Evolutionary conservation across 2,329 filamentous ascomycete species (phyloP).

Genomic region (Pestalotiopsis sp.): DNA sequence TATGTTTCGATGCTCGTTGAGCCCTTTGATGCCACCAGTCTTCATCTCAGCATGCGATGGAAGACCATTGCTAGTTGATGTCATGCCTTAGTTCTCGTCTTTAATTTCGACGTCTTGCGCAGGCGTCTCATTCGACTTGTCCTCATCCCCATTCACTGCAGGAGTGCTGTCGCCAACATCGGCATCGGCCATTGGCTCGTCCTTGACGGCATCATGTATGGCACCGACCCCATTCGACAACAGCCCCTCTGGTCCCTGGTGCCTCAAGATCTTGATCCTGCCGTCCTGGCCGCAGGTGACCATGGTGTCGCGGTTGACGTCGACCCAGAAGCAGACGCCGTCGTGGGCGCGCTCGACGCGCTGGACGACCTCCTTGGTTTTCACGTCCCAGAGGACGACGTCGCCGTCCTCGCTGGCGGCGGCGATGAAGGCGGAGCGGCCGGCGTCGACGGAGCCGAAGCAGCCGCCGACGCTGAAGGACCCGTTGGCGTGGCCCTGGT

Average conservation of each 20-base stretch:
- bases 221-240: neutral
- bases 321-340: slow-evolving; percentile 68
- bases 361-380: slow-evolving; percentile 81
- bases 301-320: slow-evolving; percentile 59
- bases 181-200: neutral
- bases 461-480: slow-evolving; percentile 84
- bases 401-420: slow-evolving; percentile 87
- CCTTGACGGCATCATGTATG: neutral
- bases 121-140: neutral
- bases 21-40: neutral
- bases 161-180: neutral
- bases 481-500: slow-evolving; percentile 86
- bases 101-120: neutral
- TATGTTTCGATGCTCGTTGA: neutral
- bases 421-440: slow-evolving; percentile 62
- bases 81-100: neutral
- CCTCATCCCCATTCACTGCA: neutral
- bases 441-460: slow-evolving; percentile 68
- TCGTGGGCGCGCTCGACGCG: slow-evolving; percentile 53
- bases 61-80: neutral
- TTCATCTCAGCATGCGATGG: neutral
- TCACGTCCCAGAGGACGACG: slow-evolving; percentile 88
- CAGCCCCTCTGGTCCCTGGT: slow-evolving; percentile 22
- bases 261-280: slow-evolving; percentile 52
- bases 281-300: slow-evolving; percentile 60